phyloP scores from a whole-genome alignment of 352 stramenopile species.

The Salisapilia sapeloensis region DNA sequence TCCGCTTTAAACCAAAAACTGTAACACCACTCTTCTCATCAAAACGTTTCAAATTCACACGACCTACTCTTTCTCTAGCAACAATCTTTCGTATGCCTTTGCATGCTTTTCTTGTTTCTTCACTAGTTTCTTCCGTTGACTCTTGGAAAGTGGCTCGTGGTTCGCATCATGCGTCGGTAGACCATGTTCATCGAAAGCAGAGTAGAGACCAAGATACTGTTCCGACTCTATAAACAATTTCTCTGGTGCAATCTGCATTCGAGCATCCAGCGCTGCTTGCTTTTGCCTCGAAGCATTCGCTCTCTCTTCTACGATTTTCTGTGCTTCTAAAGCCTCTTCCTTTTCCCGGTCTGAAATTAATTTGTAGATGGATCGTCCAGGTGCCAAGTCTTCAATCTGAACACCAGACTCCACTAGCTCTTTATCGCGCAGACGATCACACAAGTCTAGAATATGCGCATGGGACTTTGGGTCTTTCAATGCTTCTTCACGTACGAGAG shows the following conservation, averaged over 20 bases:
- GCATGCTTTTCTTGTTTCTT: slow-evolving; percentile 60
- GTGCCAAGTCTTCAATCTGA: slow-evolving; percentile 47
- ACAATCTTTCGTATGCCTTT: slow-evolving; percentile 52
- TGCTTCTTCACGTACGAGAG: slow-evolving; percentile 32
- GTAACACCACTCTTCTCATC: too few species aligned
- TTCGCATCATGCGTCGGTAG: slow-evolving; percentile 26
- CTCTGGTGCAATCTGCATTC: slow-evolving; percentile 45
- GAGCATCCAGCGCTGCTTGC: slow-evolving; percentile 30
- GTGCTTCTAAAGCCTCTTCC: slow-evolving; percentile 6
- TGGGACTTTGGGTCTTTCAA: slow-evolving; percentile 26
- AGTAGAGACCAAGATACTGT: slow-evolving; percentile 31
- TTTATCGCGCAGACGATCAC: slow-evolving; percentile 39
- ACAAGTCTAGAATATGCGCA: slow-evolving; percentile 29
- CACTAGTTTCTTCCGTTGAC: slow-evolving; percentile 51
- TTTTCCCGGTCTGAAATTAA: slow-evolving; percentile 20
- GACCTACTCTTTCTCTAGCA: slow-evolving; percentile 11
- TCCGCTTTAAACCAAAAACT: too few species aligned
- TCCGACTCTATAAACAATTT: slow-evolving; percentile 26
- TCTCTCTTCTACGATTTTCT: slow-evolving; percentile 1
- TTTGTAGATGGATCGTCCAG: slow-evolving; percentile 43
- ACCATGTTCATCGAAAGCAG: slow-evolving; percentile 30
- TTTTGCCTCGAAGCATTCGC: slow-evolving; percentile 12
- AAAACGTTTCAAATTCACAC: too few species aligned
- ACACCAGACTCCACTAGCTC: slow-evolving; percentile 33
- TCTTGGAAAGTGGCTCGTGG: slow-evolving; percentile 32